These are phyloP conservation scores for Bipolaris victoriae DNA, from an alignment of 2,329 filamentous ascomycete species.

Conservation along the genomic window DNA sequence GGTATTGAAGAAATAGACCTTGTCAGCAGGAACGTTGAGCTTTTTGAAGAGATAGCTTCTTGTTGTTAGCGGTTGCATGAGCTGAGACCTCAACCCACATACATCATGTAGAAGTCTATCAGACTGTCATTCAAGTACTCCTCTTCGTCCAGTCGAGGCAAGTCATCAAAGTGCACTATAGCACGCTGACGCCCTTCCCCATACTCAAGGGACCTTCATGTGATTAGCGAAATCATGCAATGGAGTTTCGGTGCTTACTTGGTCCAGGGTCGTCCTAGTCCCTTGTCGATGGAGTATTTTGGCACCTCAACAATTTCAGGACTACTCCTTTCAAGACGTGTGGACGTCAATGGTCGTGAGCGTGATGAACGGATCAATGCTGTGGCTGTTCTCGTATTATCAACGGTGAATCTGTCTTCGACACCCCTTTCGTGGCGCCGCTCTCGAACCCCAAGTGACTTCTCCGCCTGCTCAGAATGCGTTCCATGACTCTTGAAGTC, in stretches of 20 bases:
- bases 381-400: neutral
- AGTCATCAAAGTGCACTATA: constrained; percentile 73
- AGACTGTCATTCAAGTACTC: constrained; percentile 93
- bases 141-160: constrained; percentile 78
- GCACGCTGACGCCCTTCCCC: constrained; percentile 66
- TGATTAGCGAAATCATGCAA: constrained; percentile 9
- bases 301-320: constrained; percentile 2
- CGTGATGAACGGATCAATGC: constrained; percentile 15
- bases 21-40: constrained; percentile 56
- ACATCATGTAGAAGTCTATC: constrained; percentile 82
- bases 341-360: constrained; percentile 13
- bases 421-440: neutral
- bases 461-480: neutral
- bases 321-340: neutral
- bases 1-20: constrained; percentile 88
- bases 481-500: neutral
- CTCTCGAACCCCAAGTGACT: neutral
- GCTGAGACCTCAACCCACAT: constrained; percentile 4
- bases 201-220: constrained; percentile 63
- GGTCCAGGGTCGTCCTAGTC: constrained; percentile 39
- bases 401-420: neutral
- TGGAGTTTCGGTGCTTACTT: constrained; percentile 19
- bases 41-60: constrained; percentile 47
- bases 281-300: constrained; percentile 29
- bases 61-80: neutral